Base-by-base conservation (phyloP, 495 filamentous ascomycete genomes). In the Aspergillus cristatus region DNA sequence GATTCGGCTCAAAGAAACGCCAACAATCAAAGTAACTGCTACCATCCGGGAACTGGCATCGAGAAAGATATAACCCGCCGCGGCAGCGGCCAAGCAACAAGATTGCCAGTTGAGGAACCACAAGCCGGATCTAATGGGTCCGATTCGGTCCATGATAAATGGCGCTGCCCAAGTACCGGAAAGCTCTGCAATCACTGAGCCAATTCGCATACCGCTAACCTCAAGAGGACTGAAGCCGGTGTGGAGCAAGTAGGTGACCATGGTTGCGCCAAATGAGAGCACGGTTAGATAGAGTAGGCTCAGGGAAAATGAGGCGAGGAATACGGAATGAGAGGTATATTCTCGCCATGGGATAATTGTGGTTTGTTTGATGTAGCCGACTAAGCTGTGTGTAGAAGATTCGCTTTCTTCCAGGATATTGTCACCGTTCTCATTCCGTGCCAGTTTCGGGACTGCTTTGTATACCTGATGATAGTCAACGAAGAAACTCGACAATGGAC, bases 51-150 rank as follows among this genome's bases (percentile, higher is more conserved):
- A 48, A 6, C 42, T 43, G 4, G 38, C 22, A 11, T 58, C 37
- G 32, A 46, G 44, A 31, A 58, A 72, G 34, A 74, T 67, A 26
- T 68, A 60, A 0, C 47, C 47, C 7, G 63, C 46, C 0, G 66
- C 67, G 0, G 54, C 61, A 1, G 51, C 64, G 2, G 59, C 63
- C 0, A 81, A 43, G 38, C 63, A 75, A 7, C 51, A 41, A 24
- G 78, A 59, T 40, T 84, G 79, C 75, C 76, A 84, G 37, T 65
- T 74, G 3, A 76, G 38, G 34, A 71, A 74, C 82, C 81, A 84
- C 6, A 82, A 51, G 1, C 79, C 81, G 0, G 70, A 67, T 1
- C 81, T 51, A 3, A 76, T 63, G 6, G 67, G 54, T 0, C 80
- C 79, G 25, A 83, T 74, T 4, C 56, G 52, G 2, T 48, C 45